Evolutionary conservation across 2,329 filamentous ascomycete genomes (phyloP), one percentile per base, ranked within the genome.

Genomic region (Phialemonium atrogriseum): DNA sequence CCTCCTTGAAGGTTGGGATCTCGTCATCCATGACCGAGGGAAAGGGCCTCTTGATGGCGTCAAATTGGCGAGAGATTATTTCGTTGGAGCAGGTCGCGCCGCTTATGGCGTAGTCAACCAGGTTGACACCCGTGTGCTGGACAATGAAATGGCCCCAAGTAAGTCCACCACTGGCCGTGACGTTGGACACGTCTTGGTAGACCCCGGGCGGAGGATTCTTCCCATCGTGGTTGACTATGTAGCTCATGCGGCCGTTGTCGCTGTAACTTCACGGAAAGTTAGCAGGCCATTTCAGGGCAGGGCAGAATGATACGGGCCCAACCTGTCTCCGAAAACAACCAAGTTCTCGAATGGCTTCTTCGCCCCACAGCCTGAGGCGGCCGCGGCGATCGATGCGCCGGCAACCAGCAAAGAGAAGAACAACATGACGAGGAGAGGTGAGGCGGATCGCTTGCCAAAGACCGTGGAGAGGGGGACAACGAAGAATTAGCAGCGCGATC

Each of bases 11-110:
- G 2, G 69, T 67, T 0, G 72, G 66, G 4, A 80, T 50, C 52
- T 80, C 66, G 43, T 80, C 79, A 23, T 74, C 72, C 1, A 70
- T 48, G 1, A 81, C 69, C 2, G 75, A 70, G 4, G 83, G 80
- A 52, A 81, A 80, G 0, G 61, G 55, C 2, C 53, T 60, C 35
- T 70, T 58, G 48, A 79, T 73, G 10, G 49, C 27, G 4, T 57
- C 37, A 24, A 75, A 62, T 25, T 55, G 62, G 6, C 80, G 72
- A 10, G 68, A 65, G 2, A 78, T 70, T 38, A 86, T 67, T 19
- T 73, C 53, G 54, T 86, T 84, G 17, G 77, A 80, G 56, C 82
- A 88, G 2, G 77, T 75, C 5, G 81, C 82, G 24, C 83, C 83
- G 20, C 64, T 64, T 30, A 88, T 75, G 20, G 84, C 84, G 54